Base-by-base conservation (phyloP, 495 filamentous ascomycete genomes). In the Xylaria bambusicola region DNA sequence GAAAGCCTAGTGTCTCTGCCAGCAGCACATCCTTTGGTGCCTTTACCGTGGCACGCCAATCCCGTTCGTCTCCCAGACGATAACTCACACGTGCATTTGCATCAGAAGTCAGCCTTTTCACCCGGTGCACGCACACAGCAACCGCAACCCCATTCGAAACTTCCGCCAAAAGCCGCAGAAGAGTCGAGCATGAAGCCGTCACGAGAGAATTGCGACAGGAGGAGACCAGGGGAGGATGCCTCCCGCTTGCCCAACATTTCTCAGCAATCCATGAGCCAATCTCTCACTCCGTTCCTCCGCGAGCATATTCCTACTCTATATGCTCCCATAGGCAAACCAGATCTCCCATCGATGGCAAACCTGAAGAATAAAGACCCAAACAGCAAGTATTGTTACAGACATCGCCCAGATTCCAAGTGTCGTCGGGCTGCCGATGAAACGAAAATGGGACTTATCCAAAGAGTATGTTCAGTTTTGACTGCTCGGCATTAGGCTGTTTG, bases 301-400 rank as follows among this genome's bases (percentile, higher is more conserved):
- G 87, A 88, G 71, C 90, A 97, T 63, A 93, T 96, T 6, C 92
- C 92, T 1, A 82, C 83, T 40, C 83, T 92, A 67, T 95, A 96
- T 71, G 89, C 89, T 2, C 88, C 88, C 2, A 73, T 86, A 50
- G 83, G 86, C 60, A 71, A 77, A 63, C 41, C 71, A 1, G 68
- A 73, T 31, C 71, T 73, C 33, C 68, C 73, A 5, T 67, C 64
- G 3, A 64, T 75, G 50, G 77, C 72, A 60, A 74, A 65, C 31
- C 63, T 70, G 29, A 70, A 67, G 58, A 74, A 68, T 38, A 80
- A 81, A 61, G 75, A 86, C 51, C 78, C 81, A 4, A 97, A 94
- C 69, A 94, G 91, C 47, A 92, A 88, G 71, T 98, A 91, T 76
- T 99, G 94, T 73, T 98, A 99, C 73, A 86, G 94, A 29, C 94